Evolutionary conservation across 345 rosid species (phyloP).

Genomic region (Populus deltoides): DNA sequence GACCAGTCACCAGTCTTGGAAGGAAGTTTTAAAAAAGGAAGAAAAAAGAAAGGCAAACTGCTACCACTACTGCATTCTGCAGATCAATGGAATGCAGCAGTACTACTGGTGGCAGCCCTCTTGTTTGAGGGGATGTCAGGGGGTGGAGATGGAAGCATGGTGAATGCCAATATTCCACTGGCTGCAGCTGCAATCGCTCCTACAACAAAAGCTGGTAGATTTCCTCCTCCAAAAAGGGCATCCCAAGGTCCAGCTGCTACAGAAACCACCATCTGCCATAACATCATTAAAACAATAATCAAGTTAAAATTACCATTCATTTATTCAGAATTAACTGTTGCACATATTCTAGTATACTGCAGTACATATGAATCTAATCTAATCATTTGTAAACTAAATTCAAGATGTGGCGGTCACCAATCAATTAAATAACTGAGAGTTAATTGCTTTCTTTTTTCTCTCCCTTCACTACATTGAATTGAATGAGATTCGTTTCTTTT

Average conservation of each 20-base stretch:
- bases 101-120: not conserved
- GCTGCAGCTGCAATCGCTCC: constrained; percentile 65
- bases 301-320: not conserved
- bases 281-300: not conserved
- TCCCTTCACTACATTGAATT: not conserved
- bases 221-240: constrained; percentile 74
- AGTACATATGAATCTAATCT: too few relatives aligned
- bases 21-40: not conserved
- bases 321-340: too few relatives aligned
- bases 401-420: too few relatives aligned
- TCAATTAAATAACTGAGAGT: too few relatives aligned
- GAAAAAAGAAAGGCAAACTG: not conserved
- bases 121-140: constrained; percentile 37
- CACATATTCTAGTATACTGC: too few relatives aligned
- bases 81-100: constrained; percentile 14
- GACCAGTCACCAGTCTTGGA: not conserved
- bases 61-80: too few relatives aligned
- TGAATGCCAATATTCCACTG: constrained; percentile 57
- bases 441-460: too few relatives aligned
- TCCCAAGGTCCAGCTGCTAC: constrained; percentile 69
- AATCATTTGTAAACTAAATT: too few relatives aligned
- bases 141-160: constrained; percentile 69
- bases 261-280: constrained; percentile 64
- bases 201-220: constrained; percentile 64
- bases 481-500: not conserved